A percentile compares a stretch with the other conserved stretches of the same genome.
These are phyloP conservation scores for Mortierella sp. DNA, from an alignment of 371 early-diverging fungal genomes.

Conservation along the genomic window DNA sequence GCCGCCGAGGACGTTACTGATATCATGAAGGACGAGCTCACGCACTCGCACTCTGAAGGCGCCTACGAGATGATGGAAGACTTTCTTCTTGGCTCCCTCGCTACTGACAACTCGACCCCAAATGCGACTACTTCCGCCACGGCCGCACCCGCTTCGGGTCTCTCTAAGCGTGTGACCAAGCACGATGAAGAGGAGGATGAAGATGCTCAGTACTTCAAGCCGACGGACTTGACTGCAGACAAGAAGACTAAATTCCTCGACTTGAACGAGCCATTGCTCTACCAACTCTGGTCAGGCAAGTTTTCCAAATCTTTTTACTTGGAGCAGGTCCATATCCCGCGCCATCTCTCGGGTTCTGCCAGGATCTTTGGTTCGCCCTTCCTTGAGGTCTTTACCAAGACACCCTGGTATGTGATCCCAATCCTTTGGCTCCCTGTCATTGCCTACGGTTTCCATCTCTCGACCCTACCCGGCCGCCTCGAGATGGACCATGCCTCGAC, in stretches of 20 bases:
- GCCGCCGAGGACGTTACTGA: slow-evolving; percentile 76
- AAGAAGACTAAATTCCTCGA: slow-evolving; percentile 83
- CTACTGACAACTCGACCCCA: not conserved
- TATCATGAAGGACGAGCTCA: slow-evolving; percentile 75
- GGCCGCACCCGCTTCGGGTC: not conserved
- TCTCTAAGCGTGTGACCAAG: slow-evolving; percentile 1
- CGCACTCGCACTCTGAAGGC: slow-evolving; percentile 83
- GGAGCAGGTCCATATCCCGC: slow-evolving; percentile 91
- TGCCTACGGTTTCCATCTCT: slow-evolving; percentile 20
- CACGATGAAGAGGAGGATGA: slow-evolving; percentile 62
- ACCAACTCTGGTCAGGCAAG: slow-evolving; percentile 78
- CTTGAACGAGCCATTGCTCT: slow-evolving; percentile 80
- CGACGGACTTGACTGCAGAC: slow-evolving; percentile 54
- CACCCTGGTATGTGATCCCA: slow-evolving; percentile 94
- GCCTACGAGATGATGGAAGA: slow-evolving; percentile 89
- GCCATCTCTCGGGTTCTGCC: slow-evolving; percentile 81
- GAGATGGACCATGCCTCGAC: slow-evolving; percentile 13
- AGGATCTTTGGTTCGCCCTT: slow-evolving; percentile 80
- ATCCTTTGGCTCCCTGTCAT: slow-evolving; percentile 81
- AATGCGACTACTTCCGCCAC: not conserved
- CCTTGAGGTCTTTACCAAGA: slow-evolving; percentile 86
- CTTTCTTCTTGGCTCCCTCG: slow-evolving; percentile 78
- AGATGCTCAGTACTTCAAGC: slow-evolving; percentile 49
- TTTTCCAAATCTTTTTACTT: slow-evolving; percentile 88
- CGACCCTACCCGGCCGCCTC: slow-evolving; percentile 17